Percentiles rank a stretch among this genome's conserved stretches.
These are phyloP conservation scores for Tetracladium maxilliforme DNA, from an alignment of 2,329 filamentous ascomycete genomes.

Conservation along the genomic window DNA sequence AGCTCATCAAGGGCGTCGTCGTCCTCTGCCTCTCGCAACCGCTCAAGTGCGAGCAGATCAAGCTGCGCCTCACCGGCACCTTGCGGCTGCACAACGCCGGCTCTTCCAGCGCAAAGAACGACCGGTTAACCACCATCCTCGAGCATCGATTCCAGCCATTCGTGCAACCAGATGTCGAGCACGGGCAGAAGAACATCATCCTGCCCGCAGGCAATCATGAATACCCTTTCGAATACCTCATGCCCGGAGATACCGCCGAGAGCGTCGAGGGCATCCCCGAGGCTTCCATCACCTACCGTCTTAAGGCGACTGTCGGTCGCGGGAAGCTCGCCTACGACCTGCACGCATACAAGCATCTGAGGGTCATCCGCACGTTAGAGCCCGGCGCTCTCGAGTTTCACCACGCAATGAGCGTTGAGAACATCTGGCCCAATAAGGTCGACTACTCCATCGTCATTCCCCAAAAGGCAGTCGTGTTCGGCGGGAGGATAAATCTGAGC, in stretches of 20 bases:
- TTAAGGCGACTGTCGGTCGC: slow-evolving; percentile 79
- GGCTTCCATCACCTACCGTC: slow-evolving; percentile 75
- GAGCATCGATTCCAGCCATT: slow-evolving; percentile 58
- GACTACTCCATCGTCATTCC: slow-evolving; percentile 91
- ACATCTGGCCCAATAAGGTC: slow-evolving; percentile 95
- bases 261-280: slow-evolving; percentile 82
- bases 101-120: slow-evolving; percentile 31
- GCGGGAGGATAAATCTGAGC: slow-evolving; percentile 70
- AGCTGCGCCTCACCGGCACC: slow-evolving; percentile 51
- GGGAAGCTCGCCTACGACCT: slow-evolving; percentile 84
- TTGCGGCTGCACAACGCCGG: slow-evolving; percentile 2
- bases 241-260: slow-evolving; percentile 64
- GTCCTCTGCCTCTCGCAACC: slow-evolving; percentile 59
- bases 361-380: slow-evolving; percentile 65
- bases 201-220: slow-evolving; percentile 68
- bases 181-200: slow-evolving; percentile 37
- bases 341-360: slow-evolving; percentile 62
- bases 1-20: slow-evolving; percentile 57
- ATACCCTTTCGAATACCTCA: slow-evolving; percentile 62
- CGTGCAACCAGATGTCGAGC: slow-evolving; percentile 29
- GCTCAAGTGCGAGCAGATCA: slow-evolving; percentile 58
- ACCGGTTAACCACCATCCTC: slow-evolving; percentile 42
- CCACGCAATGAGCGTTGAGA: slow-evolving; percentile 90
- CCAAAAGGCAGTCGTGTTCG: slow-evolving; percentile 88
- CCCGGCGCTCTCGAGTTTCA: slow-evolving; percentile 63